Conservation (phyloP, 805 yeast species). For the Saccharomycopsis babjevae region DNA sequence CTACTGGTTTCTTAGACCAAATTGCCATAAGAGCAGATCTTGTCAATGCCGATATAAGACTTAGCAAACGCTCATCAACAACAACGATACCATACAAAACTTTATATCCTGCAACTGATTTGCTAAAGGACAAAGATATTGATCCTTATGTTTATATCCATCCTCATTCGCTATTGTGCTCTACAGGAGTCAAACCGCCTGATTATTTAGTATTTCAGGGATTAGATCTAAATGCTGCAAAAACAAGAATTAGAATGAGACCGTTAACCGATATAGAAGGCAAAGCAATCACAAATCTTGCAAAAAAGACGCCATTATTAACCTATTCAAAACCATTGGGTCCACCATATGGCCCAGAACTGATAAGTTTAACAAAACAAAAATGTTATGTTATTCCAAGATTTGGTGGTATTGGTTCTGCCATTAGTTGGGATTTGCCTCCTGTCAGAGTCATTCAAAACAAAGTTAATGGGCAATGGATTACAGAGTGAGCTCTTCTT, state of each 20-base stretch:
- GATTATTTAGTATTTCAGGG: constrained; percentile 65
- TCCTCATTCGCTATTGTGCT: constrained; percentile 57
- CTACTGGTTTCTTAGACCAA: constrained; percentile 90
- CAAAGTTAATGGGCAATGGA: constrained; percentile 64
- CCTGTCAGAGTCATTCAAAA: constrained; percentile 66
- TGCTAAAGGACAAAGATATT: constrained; percentile 27
- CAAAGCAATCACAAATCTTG: constrained; percentile 66
- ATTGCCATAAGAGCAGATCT: constrained; percentile 78
- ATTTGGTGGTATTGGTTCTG: constrained; percentile 72
- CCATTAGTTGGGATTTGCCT: constrained; percentile 87
- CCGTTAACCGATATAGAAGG: constrained; percentile 70
- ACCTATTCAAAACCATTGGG: constrained; percentile 89
- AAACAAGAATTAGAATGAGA: constrained; percentile 52
- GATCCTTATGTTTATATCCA: constrained; percentile 68
- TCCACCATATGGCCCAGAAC: constrained; percentile 77
- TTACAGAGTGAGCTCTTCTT: background rate
- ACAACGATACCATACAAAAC: constrained; percentile 58
- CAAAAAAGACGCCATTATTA: constrained; percentile 58
- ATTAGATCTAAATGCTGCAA: constrained; percentile 40
- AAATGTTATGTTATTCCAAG: constrained; percentile 88
- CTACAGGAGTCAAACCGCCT: constrained; percentile 64
- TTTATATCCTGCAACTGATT: constrained; percentile 31
- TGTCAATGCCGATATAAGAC: constrained; percentile 48
- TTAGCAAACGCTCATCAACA: constrained; percentile 48
- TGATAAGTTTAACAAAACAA: constrained; percentile 53